These are phyloP conservation scores for Trametes cingulata DNA, from an alignment of 768 basidiomycete species.

Conservation along the genomic window DNA sequence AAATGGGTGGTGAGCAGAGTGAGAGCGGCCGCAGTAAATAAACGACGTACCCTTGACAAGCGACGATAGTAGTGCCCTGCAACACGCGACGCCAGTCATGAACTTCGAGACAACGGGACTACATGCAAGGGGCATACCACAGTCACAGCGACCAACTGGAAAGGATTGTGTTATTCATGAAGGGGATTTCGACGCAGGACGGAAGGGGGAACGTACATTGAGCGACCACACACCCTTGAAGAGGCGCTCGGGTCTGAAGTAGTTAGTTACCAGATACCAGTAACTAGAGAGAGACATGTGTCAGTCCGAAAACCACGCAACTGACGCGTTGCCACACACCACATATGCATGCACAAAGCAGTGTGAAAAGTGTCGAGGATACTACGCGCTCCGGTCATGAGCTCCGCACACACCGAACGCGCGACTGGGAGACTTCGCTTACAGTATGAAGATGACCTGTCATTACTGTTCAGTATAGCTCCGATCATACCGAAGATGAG, in stretches of 20 bases:
- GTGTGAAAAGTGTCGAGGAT: not conserved
- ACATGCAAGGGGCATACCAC: not conserved
- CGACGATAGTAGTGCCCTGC: not conserved
- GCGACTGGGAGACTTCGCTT: not conserved
- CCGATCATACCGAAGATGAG: not conserved
- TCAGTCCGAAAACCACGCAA: not conserved
- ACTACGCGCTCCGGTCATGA: not conserved
- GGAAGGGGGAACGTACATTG: not conserved
- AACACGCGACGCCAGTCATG: not conserved
- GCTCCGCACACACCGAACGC: not conserved
- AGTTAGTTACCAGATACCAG: conserved; percentile 1
- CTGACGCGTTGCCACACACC: not conserved
- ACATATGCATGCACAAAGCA: not conserved
- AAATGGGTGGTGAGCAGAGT: not conserved
- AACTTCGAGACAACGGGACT: not conserved
- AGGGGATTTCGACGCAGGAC: not conserved
- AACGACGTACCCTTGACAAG: not conserved
- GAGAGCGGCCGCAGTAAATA: not conserved
- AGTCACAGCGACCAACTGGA: not conserved
- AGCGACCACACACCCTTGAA: not conserved
- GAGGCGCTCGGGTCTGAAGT: not conserved
- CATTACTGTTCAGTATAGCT: too few relatives aligned
- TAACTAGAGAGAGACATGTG: not conserved
- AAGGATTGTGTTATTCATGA: not conserved
- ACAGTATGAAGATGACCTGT: not conserved